These are phyloP conservation scores for Astrothelium macrocarpum DNA, from an alignment of 495 filamentous ascomycete genomes.

Conservation along the genomic window DNA sequence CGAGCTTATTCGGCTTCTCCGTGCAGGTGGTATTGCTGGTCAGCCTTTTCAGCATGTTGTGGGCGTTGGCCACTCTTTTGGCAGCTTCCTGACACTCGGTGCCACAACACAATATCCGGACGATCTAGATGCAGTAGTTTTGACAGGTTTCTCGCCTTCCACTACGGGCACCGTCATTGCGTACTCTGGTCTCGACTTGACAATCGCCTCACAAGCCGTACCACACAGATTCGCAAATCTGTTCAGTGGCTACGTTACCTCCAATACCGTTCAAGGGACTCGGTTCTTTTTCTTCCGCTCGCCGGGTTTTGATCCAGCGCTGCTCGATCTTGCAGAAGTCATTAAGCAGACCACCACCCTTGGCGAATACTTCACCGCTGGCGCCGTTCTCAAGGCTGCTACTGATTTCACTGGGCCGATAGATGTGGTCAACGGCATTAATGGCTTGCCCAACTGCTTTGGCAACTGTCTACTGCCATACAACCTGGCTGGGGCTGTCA, in stretches of 20 bases:
- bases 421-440: neutral
- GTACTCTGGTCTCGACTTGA: neutral
- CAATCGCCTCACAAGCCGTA: neutral
- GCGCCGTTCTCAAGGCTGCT: neutral
- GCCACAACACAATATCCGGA: constrained; percentile 23
- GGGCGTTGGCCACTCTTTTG: constrained; percentile 35
- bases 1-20: constrained; percentile 27
- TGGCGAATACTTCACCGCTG: constrained; percentile 1
- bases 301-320: constrained; percentile 6
- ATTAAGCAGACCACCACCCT: neutral
- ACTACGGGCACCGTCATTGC: neutral
- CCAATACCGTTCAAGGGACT: neutral
- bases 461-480: constrained; percentile 2
- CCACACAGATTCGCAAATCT: neutral
- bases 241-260: neutral
- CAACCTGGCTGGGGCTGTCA: neutral
- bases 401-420: neutral
- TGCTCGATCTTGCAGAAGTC: neutral
- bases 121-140: constrained; percentile 28
- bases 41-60: constrained; percentile 30
- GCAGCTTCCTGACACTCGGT: constrained; percentile 23
- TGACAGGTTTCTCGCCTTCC: constrained; percentile 18
- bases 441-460: neutral
- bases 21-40: constrained; percentile 18
- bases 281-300: constrained; percentile 5